Evolutionary conservation across 257 asterid species (phyloP).

Genomic region (Nicotiana attenuata): DNA sequence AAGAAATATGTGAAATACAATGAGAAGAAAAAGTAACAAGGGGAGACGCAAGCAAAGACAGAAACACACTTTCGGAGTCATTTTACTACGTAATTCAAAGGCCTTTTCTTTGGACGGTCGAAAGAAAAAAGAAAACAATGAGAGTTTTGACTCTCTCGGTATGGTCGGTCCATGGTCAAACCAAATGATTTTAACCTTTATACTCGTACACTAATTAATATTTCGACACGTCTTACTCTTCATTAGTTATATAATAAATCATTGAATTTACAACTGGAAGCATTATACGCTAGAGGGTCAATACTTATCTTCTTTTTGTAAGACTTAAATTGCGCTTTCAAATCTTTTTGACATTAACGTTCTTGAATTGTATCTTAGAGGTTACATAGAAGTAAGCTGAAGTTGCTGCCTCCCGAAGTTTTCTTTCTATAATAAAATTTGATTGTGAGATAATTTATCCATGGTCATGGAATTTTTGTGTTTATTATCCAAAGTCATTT

Average conservation of each 20-base stretch:
- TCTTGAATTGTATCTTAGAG: background rate
- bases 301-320: background rate
- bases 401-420: too few species aligned
- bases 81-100: background rate
- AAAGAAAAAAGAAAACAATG: background rate
- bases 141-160: background rate
- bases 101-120: background rate
- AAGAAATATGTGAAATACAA: background rate
- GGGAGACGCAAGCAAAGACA: background rate
- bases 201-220: background rate
- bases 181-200: background rate
- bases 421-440: too few species aligned
- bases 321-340: background rate
- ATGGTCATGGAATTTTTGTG: too few species aligned
- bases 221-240: background rate
- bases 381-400: background rate
- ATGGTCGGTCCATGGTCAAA: background rate
- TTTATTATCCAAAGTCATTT: too few species aligned
- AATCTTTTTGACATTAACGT: conserved; percentile 7
- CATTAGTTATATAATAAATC: background rate
- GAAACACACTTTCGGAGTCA: background rate
- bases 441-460: too few species aligned
- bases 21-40: background rate
- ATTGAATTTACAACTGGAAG: background rate
- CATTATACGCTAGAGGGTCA: background rate